Evolutionary conservation across 1,284 basidiomycete genomes (phyloP).

Genomic region (Naganishia cerealis): DNA sequence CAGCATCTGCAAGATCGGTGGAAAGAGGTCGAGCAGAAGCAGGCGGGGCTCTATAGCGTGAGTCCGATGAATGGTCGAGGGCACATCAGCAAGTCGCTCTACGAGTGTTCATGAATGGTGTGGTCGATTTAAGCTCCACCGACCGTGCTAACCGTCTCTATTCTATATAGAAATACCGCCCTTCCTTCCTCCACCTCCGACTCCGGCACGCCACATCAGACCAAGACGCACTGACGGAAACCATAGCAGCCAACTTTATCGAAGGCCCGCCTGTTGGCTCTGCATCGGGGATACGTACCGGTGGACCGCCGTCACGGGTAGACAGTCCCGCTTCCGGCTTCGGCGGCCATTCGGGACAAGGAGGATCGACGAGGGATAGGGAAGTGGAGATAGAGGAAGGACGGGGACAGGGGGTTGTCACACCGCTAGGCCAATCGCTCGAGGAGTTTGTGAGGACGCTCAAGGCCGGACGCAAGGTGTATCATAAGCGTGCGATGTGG

Average conservation of each 20-base stretch:
- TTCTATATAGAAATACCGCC: constrained; percentile 67
- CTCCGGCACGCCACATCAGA: constrained; percentile 79
- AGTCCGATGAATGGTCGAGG: constrained; percentile 35
- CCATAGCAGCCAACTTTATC: constrained; percentile 74
- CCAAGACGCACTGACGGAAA: constrained; percentile 83
- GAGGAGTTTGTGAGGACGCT: constrained; percentile 86
- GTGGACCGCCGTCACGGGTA: constrained; percentile 10
- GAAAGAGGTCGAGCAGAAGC: constrained; percentile 80
- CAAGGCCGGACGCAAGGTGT: constrained; percentile 76
- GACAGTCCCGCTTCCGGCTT: constrained; percentile 36
- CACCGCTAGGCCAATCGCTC: constrained; percentile 52
- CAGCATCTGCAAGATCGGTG: constrained; percentile 74
- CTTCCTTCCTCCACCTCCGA: constrained; percentile 80
- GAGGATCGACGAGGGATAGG: constrained; percentile 48
- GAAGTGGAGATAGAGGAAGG: constrained; percentile 35
- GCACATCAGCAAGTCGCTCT: not conserved
- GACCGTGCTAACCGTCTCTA: too few relatives aligned
- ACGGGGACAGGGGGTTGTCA: not conserved
- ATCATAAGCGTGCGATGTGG: constrained; percentile 87
- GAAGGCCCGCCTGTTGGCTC: constrained; percentile 55
- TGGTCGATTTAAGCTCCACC: too few relatives aligned
- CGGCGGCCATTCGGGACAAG: constrained; percentile 36
- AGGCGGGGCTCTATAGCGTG: constrained; percentile 82
- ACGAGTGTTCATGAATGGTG: not conserved
- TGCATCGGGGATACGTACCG: constrained; percentile 1